These are phyloP conservation scores for Silene vulgaris DNA, from an alignment of 179 eudicot species.

Conservation along the genomic window DNA sequence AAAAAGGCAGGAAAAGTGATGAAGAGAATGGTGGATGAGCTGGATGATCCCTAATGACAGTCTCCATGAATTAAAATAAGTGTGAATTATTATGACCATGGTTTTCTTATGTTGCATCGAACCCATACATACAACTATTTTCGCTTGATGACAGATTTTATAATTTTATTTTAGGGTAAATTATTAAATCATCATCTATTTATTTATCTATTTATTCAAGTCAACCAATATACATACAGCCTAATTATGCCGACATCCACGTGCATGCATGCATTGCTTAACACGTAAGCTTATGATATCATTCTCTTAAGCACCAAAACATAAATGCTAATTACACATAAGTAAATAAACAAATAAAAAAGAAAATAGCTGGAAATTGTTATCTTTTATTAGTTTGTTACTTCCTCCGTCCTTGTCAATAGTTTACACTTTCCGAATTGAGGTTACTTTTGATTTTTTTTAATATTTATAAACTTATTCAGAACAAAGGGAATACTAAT, in stretches of 20 bases:
- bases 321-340: not conserved
- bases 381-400: too few species aligned
- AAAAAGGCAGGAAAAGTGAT: not conserved
- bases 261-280: slow-evolving; percentile 21
- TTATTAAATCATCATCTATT: not conserved
- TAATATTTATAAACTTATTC: too few species aligned
- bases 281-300: not conserved
- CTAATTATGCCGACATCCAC: slow-evolving; percentile 22
- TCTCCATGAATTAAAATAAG: not conserved
- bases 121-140: slow-evolving; percentile 3
- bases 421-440: too few species aligned
- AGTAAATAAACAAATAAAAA: not conserved
- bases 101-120: slow-evolving; percentile 18
- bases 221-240: slow-evolving; percentile 24
- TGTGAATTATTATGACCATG: slow-evolving; percentile 5
- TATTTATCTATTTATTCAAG: slow-evolving; percentile 12
- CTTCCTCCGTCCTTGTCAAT: too few species aligned
- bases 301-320: not conserved
- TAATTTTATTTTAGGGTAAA: too few species aligned
- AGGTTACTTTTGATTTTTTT: too few species aligned
- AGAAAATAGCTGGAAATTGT: too few species aligned
- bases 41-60: slow-evolving; percentile 3
- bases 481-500: too few species aligned
- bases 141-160: slow-evolving; percentile 1
- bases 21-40: slow-evolving; percentile 7